Conservation (phyloP, 2,329 filamentous ascomycete genomes). For the Alternaria rosae region DNA sequence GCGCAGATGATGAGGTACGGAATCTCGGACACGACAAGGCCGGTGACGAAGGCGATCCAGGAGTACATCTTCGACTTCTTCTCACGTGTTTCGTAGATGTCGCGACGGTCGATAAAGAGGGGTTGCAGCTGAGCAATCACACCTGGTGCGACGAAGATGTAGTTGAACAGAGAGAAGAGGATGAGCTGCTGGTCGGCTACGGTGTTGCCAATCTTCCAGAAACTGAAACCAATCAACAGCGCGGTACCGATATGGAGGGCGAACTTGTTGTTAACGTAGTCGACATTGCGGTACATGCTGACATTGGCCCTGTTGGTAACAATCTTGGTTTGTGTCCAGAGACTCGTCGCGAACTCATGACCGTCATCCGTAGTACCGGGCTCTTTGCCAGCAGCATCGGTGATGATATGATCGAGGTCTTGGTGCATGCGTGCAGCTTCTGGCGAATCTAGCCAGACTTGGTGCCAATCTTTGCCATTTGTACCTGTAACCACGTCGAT, state of each 20-base stretch:
- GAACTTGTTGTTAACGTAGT: constrained; percentile 39
- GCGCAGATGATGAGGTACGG: constrained; percentile 69
- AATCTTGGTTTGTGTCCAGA: constrained; percentile 35
- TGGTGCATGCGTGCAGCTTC: constrained; percentile 42
- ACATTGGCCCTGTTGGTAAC: constrained; percentile 34
- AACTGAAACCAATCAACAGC: constrained; percentile 39
- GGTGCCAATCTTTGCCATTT: constrained; percentile 52
- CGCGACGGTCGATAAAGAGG: constrained; percentile 54
- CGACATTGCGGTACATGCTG: constrained; percentile 32
- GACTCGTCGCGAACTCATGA: constrained; percentile 40
- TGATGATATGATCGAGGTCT: constrained; percentile 50
- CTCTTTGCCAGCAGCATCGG: constrained; percentile 48
- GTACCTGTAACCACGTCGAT: constrained; percentile 69
- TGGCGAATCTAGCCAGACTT: constrained; percentile 49
- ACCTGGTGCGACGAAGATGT: constrained; percentile 52
- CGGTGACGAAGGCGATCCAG: constrained; percentile 74
- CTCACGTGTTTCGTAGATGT: constrained; percentile 66
- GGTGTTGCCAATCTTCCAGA: constrained; percentile 35
- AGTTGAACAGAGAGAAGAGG: constrained; percentile 60
- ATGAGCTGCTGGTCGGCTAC: constrained; percentile 52
- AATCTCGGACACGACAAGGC: constrained; percentile 74
- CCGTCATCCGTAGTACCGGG: constrained; percentile 51
- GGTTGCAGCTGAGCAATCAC: constrained; percentile 52
- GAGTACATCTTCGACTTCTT: constrained; percentile 73
- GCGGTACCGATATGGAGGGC: constrained; percentile 31